Percentiles rank a stretch among this genome's conserved stretches.
phyloP scores from a whole-genome alignment of 805 yeast genomes.

The Metschnikowia matae region DNA sequence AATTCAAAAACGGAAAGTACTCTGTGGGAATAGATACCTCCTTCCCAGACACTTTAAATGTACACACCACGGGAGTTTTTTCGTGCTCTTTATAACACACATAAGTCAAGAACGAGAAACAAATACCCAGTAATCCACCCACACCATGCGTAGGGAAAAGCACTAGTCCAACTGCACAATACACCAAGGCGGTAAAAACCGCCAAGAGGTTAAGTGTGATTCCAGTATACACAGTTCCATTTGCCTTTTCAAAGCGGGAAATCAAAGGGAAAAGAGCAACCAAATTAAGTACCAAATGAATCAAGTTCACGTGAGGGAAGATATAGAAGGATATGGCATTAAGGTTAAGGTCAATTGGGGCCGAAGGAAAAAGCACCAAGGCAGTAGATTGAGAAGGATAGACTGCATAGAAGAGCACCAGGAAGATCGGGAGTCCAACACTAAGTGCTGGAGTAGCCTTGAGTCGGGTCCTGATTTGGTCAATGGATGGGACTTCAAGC shows the following conservation, averaged over 20 bases:
- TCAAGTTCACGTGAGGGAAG: slow-evolving; percentile 55
- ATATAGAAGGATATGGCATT: slow-evolving; percentile 67
- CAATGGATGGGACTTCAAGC: slow-evolving; percentile 1
- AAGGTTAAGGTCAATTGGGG: slow-evolving; percentile 45
- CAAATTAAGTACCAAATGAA: slow-evolving; percentile 61
- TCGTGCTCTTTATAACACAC: slow-evolving; percentile 47
- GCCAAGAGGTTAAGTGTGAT: slow-evolving; percentile 70
- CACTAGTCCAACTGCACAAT: slow-evolving; percentile 46
- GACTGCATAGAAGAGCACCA: slow-evolving; percentile 41
- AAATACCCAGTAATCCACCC: slow-evolving; percentile 72
- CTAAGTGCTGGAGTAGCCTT: slow-evolving; percentile 51
- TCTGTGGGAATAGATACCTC: slow-evolving; percentile 54
- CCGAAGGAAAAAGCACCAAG: slow-evolving; percentile 37
- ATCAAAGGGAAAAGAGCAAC: slow-evolving; percentile 56
- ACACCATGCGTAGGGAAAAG: slow-evolving; percentile 52
- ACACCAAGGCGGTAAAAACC: slow-evolving; percentile 61
- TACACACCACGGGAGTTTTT: slow-evolving; percentile 37
- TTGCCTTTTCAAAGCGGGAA: slow-evolving; percentile 59
- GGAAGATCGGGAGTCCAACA: slow-evolving; percentile 56
- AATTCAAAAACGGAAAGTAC: slow-evolving; percentile 48
- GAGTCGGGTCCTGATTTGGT: slow-evolving; percentile 4
- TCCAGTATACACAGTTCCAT: slow-evolving; percentile 87
- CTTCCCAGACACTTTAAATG: slow-evolving; percentile 28
- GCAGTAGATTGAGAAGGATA: slow-evolving; percentile 18
- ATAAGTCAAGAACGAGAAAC: slow-evolving; percentile 62